Conservation (phyloP, 148 eudicot genomes). For the Arctostaphylos glauca region DNA sequence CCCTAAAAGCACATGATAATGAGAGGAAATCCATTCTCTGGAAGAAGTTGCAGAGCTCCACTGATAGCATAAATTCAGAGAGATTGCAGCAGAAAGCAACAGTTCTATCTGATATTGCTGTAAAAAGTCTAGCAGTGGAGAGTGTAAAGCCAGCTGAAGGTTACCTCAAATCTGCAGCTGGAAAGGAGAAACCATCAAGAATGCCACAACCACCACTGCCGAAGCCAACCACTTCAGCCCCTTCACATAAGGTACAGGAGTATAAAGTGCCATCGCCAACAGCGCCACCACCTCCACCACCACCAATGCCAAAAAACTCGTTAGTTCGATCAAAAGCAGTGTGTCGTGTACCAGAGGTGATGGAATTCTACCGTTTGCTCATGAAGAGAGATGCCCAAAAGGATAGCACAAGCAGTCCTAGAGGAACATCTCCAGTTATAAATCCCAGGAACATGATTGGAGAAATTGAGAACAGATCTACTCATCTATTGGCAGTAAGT, state of each 20-base stretch:
- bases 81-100: slow-evolving; percentile 22
- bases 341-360: slow-evolving; percentile 68
- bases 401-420: slow-evolving; percentile 36
- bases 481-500: slow-evolving; percentile 80
- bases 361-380: slow-evolving; percentile 71
- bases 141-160: slow-evolving; percentile 16
- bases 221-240: slow-evolving; percentile 4
- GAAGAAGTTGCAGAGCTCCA: slow-evolving; percentile 64
- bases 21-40: slow-evolving; percentile 58
- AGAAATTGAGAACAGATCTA: slow-evolving; percentile 81
- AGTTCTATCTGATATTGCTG: slow-evolving; percentile 17
- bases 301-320: slow-evolving; percentile 36
- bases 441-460: slow-evolving; percentile 78
- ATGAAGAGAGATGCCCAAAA: slow-evolving; percentile 52
- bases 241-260: slow-evolving; percentile 10
- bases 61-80: slow-evolving; percentile 23
- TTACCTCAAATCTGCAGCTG: slow-evolving; percentile 17
- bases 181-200: slow-evolving; percentile 17
- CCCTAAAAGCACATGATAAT: slow-evolving; percentile 61
- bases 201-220: slow-evolving; percentile 27
- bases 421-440: slow-evolving; percentile 24
- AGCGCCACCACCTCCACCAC: slow-evolving; percentile 68
- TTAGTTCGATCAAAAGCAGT: slow-evolving; percentile 40
- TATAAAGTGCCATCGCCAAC: slow-evolving; percentile 16
- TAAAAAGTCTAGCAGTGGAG: background rate